Base-by-base conservation (phyloP, 805 yeast genomes). In the Dipodascus albidus region DNA sequence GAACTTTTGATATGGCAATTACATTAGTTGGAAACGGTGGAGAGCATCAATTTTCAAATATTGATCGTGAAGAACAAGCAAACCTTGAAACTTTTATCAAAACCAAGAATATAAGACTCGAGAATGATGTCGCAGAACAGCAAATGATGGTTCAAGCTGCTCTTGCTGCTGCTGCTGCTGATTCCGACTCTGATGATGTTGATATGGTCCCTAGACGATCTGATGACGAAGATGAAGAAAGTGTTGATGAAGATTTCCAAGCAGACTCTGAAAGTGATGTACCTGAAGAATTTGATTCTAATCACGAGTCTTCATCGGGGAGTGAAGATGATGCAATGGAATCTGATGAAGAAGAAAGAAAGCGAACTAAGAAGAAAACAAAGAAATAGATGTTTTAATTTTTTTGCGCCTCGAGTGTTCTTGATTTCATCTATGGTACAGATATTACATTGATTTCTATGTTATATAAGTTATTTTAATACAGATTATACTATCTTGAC, bases 1-100 rank as follows among this genome's bases (percentile, higher is more conserved):
- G 96, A 65, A 93, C 98, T 0, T 93, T 93, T 69, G 99, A 93
- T 69, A 72, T 93, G 71, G 93, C 91, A 60, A 80, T 93, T 52
- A 75, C 75, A 24, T 71, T 90, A 54, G 78, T 83, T 58, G 78
- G 80, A 44, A 82, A 84, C 47, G 74, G 76, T 49, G 83, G 80
- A 51, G 74, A 87, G 15, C 93, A 90, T 60, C 81, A 82, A 44
- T 91, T 93, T 68, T 95, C 96, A 58, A 87, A 87, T 63, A 85
- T 93, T 60, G 83, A 83, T 57, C 81, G 88, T 66, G 96, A 87
- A 58, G 99, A 93, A 65, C 98, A 90, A 68, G 80, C 78, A 51
- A 71, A 79, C 1, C 74, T 93, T 55, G 96, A 91, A 66, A 75
- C 74, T 48, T 93, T 76, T 73, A 79, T 91, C 69, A 78, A 77